phyloP scores from a whole-genome alignment of 352 stramenopile genomes.

The Pythium vanterpoolii region DNA sequence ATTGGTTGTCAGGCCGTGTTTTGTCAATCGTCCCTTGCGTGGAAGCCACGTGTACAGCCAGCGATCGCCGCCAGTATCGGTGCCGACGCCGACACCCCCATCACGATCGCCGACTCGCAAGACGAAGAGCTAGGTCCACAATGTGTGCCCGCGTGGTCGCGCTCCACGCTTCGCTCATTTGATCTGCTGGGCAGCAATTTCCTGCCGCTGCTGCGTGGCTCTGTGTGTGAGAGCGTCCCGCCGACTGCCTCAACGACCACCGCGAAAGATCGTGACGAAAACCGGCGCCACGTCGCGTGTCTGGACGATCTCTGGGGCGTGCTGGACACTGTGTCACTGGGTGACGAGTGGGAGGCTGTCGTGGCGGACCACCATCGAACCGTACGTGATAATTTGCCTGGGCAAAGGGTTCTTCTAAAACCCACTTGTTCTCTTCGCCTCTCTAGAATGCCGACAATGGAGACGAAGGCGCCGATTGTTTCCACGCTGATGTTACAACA shows the following conservation, averaged over 20 bases:
- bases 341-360: constrained; percentile 11
- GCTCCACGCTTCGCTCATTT: constrained; percentile 39
- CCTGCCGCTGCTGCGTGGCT: constrained; percentile 32
- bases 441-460: constrained; percentile 1
- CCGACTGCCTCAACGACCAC: neutral
- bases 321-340: constrained; percentile 34
- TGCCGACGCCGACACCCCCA: neutral
- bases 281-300: constrained; percentile 30
- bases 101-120: constrained; percentile 13
- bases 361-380: neutral
- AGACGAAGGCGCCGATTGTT: constrained; percentile 14
- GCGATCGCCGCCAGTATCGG: neutral
- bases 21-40: neutral
- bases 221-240: neutral
- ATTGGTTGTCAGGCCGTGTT: neutral
- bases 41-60: neutral
- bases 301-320: constrained; percentile 45
- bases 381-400: neutral
- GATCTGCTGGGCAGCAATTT: constrained; percentile 66
- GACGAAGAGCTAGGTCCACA: constrained; percentile 11
- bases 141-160: constrained; percentile 47
- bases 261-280: constrained; percentile 22
- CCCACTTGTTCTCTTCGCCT: neutral
- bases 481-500: constrained; percentile 6
- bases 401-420: neutral